These are phyloP conservation scores for Penicillium thymicola DNA, from an alignment of 2,329 filamentous ascomycete genomes.

Conservation along the genomic window DNA sequence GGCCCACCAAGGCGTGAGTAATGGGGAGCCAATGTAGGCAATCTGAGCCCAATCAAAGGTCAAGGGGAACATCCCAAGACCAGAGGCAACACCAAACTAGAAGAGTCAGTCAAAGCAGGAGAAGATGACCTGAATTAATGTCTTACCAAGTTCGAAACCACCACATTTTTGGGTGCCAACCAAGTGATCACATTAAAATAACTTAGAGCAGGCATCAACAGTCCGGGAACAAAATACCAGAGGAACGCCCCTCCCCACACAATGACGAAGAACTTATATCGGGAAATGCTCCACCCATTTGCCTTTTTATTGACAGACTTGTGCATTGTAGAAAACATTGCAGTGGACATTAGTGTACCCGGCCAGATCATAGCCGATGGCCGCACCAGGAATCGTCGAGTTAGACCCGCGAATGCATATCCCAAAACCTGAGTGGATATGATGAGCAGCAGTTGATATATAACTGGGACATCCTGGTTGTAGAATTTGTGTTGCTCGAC, in stretches of 20 bases:
- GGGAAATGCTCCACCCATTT: constrained; percentile 76
- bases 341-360: constrained; percentile 79
- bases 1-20: constrained; percentile 82
- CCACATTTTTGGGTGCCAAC: constrained; percentile 83
- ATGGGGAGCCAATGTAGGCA: constrained; percentile 78
- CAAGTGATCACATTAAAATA: constrained; percentile 88
- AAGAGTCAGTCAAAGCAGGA: background rate
- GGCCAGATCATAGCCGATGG: constrained; percentile 92
- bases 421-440: constrained; percentile 83
- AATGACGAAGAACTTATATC: constrained; percentile 79
- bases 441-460: constrained; percentile 78
- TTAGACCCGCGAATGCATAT: constrained; percentile 80
- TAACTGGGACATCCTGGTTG: constrained; percentile 70
- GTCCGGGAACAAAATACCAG: constrained; percentile 82
- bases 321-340: constrained; percentile 85
- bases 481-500: constrained; percentile 90
- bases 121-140: background rate
- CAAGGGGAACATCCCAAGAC: constrained; percentile 76
- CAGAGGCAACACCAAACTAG: constrained; percentile 75
- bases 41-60: constrained; percentile 93
- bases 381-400: constrained; percentile 74
- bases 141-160: constrained; percentile 69
- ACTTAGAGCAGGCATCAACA: constrained; percentile 78
- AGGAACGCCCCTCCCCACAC: constrained; percentile 68
- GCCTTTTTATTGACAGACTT: constrained; percentile 78